Conservation (phyloP, 1,139 yeast genomes). For the Hemisphaericaspora subhashii region DNA sequence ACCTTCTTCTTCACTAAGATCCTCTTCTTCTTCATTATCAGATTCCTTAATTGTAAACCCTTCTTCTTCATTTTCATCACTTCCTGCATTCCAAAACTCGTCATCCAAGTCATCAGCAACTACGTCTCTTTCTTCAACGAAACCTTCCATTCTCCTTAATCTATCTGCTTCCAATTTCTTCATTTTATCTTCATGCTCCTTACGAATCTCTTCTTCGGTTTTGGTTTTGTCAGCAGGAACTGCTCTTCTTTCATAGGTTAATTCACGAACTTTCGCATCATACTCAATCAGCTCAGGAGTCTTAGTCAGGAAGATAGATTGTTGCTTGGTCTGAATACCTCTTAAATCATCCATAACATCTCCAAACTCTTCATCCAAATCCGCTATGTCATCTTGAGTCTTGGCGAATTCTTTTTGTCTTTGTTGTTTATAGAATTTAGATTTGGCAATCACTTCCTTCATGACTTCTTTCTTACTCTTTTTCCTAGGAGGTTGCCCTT, state of each 20-base stretch:
- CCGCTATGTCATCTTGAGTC: slow-evolving; percentile 68
- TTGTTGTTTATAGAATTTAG: slow-evolving; percentile 84
- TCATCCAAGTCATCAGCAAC: slow-evolving; percentile 71
- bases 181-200: slow-evolving; percentile 66
- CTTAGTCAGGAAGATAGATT: slow-evolving; percentile 30
- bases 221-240: slow-evolving; percentile 96
- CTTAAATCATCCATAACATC: slow-evolving; percentile 62
- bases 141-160: slow-evolving; percentile 81
- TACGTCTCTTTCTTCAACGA: slow-evolving; percentile 45
- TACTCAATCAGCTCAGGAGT: slow-evolving; percentile 58
- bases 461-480: slow-evolving; percentile 93
- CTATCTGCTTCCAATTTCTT: slow-evolving; percentile 76
- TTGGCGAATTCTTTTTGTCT: slow-evolving; percentile 78
- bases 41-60: slow-evolving; percentile 25
- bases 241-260: slow-evolving; percentile 83
- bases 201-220: slow-evolving; percentile 79
- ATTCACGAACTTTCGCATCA: slow-evolving; percentile 74
- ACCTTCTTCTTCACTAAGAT: slow-evolving; percentile 21
- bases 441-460: slow-evolving; percentile 95
- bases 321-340: slow-evolving; percentile 26
- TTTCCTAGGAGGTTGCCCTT: slow-evolving; percentile 49
- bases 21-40: slow-evolving; percentile 22
- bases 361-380: slow-evolving; percentile 76
- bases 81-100: slow-evolving; percentile 59
- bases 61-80: slow-evolving; percentile 41